Conservation (phyloP, 164 flowering plant species). For the Pachysandra terminalis region DNA sequence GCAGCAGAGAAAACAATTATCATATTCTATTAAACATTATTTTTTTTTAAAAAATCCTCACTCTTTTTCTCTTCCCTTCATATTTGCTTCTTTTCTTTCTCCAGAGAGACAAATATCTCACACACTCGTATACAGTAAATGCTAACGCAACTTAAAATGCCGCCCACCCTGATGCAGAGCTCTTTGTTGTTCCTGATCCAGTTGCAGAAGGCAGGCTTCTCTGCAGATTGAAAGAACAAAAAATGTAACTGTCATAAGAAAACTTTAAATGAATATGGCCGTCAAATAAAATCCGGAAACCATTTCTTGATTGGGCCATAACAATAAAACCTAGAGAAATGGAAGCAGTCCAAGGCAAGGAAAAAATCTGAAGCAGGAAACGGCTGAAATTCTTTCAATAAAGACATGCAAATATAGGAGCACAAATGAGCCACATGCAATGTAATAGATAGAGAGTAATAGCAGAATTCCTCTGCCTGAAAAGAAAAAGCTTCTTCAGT, state of each 20-base stretch:
- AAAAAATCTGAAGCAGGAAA: neutral
- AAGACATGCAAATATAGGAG: neutral
- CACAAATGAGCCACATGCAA: no score
- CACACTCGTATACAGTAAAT: slow-evolving; percentile 20
- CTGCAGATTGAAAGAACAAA: slow-evolving; percentile 46
- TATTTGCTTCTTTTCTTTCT: neutral
- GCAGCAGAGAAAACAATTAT: slow-evolving; percentile 1
- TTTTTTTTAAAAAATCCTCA: neutral
- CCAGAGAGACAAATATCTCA: slow-evolving; percentile 19
- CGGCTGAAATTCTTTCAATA: neutral
- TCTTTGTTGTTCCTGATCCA: slow-evolving; percentile 53
- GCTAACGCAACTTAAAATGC: slow-evolving; percentile 55
- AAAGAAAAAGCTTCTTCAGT: no score
- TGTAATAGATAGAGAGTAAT: no score
- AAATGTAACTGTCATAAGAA: neutral
- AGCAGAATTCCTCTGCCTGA: no score
- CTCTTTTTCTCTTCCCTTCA: neutral
- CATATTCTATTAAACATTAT: slow-evolving; percentile 11
- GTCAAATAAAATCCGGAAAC: no score
- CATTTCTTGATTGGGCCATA: neutral
- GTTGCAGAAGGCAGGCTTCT: slow-evolving; percentile 66
- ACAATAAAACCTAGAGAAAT: neutral
- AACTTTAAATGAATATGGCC: neutral
- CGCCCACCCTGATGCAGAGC: slow-evolving; percentile 90
- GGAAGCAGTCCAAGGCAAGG: neutral